Evolutionary conservation across 2,329 filamentous ascomycete genomes (phyloP).

Genomic region (Paraphaeosphaeria sporulosa): DNA sequence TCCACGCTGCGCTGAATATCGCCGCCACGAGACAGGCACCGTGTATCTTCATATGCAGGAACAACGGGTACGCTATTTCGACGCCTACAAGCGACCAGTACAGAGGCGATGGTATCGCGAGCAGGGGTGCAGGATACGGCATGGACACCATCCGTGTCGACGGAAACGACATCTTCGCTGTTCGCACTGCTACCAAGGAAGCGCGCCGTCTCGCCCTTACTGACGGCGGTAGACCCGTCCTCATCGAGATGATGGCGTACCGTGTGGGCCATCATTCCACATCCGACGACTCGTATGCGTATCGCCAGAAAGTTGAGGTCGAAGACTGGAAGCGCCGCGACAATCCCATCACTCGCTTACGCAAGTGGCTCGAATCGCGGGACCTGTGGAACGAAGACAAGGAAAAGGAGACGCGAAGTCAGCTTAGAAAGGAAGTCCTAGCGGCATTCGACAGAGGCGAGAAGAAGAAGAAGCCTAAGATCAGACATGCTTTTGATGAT

Average conservation of each 20-base stretch:
- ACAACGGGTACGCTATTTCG: constrained; percentile 91
- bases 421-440: constrained; percentile 76
- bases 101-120: constrained; percentile 88
- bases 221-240: constrained; percentile 80
- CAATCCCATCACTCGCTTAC: constrained; percentile 83
- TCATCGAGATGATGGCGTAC: constrained; percentile 97
- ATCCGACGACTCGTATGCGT: constrained; percentile 95
- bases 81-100: constrained; percentile 92
- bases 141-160: constrained; percentile 92
- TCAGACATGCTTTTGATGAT: constrained; percentile 80
- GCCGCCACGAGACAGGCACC: constrained; percentile 88
- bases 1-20: constrained; percentile 90
- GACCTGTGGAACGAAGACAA: constrained; percentile 84
- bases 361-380: constrained; percentile 89
- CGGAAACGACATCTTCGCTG: constrained; percentile 93
- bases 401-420: constrained; percentile 75
- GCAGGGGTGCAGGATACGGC: constrained; percentile 86
- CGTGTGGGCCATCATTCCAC: constrained; percentile 98
- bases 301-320: constrained; percentile 90
- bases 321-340: constrained; percentile 92
- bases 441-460: constrained; percentile 86
- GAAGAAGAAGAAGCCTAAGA: constrained; percentile 77
- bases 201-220: constrained; percentile 81
- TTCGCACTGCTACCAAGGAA: constrained; percentile 78
- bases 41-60: constrained; percentile 87